Evolutionary conservation across 805 yeast species (phyloP).

Genomic region (Metschnikowia peoriensis): DNA sequence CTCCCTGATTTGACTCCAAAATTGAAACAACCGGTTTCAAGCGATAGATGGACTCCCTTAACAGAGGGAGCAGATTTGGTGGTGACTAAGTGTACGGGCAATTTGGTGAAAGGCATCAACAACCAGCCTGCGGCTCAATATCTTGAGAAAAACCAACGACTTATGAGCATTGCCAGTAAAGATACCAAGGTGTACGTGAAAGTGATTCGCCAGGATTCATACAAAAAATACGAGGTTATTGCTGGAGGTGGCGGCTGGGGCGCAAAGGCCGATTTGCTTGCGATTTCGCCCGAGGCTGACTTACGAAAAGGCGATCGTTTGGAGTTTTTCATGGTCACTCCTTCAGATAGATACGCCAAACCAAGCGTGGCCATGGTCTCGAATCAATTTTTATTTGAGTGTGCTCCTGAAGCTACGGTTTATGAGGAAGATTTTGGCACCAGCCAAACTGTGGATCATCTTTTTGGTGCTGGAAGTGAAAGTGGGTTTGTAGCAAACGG

Average conservation of each 20-base stretch:
- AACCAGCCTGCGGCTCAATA: constrained; percentile 54
- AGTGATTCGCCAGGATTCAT: constrained; percentile 16
- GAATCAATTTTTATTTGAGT: constrained; percentile 26
- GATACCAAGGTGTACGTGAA: constrained; percentile 44
- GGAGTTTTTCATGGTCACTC: constrained; percentile 46
- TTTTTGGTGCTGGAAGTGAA: constrained; percentile 21
- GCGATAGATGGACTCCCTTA: constrained; percentile 37
- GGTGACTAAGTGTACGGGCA: constrained; percentile 53
- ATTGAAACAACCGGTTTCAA: constrained; percentile 5
- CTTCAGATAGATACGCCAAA: constrained; percentile 25
- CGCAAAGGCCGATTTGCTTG: constrained; percentile 63
- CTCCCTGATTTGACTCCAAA: constrained; percentile 22
- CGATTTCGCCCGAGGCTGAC: constrained; percentile 56
- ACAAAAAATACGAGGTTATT: constrained; percentile 46
- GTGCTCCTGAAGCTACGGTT: constrained; percentile 30
- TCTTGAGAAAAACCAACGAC: constrained; percentile 44
- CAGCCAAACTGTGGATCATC: constrained; percentile 11
- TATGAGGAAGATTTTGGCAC: constrained; percentile 13
- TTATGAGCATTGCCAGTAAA: constrained; percentile 41
- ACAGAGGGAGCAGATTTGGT: constrained; percentile 26
- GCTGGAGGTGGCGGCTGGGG: constrained; percentile 85
- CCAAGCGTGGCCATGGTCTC: constrained; percentile 7
- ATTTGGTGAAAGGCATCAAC: constrained; percentile 58
- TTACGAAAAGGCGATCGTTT: constrained; percentile 45
- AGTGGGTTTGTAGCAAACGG: constrained; percentile 14